phyloP scores from a whole-genome alignment of 2,329 filamentous ascomycete species.

The Xylaria hypoxylon region DNA sequence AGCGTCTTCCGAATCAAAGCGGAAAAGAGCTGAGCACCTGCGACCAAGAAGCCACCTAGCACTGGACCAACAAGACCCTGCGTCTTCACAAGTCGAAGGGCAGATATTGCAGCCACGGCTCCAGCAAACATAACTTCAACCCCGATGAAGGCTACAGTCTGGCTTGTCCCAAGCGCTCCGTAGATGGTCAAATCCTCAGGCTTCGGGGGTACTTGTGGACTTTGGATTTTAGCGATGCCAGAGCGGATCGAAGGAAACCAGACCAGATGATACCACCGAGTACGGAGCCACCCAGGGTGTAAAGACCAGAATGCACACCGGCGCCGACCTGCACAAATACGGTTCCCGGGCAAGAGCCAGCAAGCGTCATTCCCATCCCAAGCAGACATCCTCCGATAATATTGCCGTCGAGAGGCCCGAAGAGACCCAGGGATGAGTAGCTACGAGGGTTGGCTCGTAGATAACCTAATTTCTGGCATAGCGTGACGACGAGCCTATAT shows the following conservation, averaged over 20 bases:
- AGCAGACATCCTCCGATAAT: constrained; percentile 71
- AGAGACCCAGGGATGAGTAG: constrained; percentile 64
- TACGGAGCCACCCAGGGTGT: constrained; percentile 65
- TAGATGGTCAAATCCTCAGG: constrained; percentile 51
- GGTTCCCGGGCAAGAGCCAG: constrained; percentile 74
- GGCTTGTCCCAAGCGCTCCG: constrained; percentile 56
- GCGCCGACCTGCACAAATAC: constrained; percentile 70
- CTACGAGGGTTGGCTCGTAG: constrained; percentile 60
- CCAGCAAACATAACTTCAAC: constrained; percentile 58
- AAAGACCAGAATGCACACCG: constrained; percentile 63
- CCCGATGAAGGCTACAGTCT: constrained; percentile 52
- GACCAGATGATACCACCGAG: constrained; percentile 67
- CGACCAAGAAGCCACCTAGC: constrained; percentile 69
- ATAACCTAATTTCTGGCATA: constrained; percentile 58
- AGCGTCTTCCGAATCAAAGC: constrained; percentile 64
- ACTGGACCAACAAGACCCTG: constrained; percentile 58
- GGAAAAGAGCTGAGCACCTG: constrained; percentile 67
- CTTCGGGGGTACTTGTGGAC: constrained; percentile 38
- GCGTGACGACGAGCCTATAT: constrained; percentile 53
- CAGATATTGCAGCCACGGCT: constrained; percentile 55
- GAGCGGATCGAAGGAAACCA: constrained; percentile 55
- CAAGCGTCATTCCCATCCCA: constrained; percentile 74
- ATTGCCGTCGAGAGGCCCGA: constrained; percentile 71
- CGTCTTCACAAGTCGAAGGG: constrained; percentile 48
- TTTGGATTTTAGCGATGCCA: constrained; percentile 44